Base-by-base conservation (phyloP, 73 alveolate genomes). In the Paramecium octaurelia region DNA sequence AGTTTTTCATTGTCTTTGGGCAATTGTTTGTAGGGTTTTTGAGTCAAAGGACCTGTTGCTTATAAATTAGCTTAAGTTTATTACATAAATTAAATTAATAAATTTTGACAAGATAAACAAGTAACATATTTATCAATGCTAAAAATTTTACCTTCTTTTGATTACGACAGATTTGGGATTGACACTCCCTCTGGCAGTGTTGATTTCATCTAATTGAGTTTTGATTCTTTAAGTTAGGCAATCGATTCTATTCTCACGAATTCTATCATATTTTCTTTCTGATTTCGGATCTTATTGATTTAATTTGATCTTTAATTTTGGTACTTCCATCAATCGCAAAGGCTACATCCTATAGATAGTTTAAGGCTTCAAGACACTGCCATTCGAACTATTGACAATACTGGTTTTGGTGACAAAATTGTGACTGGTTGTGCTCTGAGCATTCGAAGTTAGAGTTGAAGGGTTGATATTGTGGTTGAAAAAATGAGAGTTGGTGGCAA, bases 1-100 rank as follows among this genome's bases (percentile, higher is more conserved):
- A 96, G 93, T 69, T 96, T 94, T 69, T 94, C 97, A 88, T 97
- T 98, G 84, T 98, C 99, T 75, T 96, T 94, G 24, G 94, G 84
- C 23, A 86, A 70, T 43, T 58, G 57, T 23, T 77, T 83, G 18
- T 70, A 89, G 14, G 86, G 71, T 58, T 89, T 89, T 43, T 89
- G 48, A 18, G 94, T 89, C 48, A 89, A 89, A 43, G 88, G 92
- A 31, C 94, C 88, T 27, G 94, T 89, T 10, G 59, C 31, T 89
- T 89, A 54, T 77, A 64, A 64, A 64, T 34, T 34, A 16, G 20
- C 23, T 27, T 54, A 54, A 18, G 69, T 54, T 54, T 27, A 64
- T 64, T 64, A 18, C 84, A 64, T 64, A 64, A 64, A 31, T 64
- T 64, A 64, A 59, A 31, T 31, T 14, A 64, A 64, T 64, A 27